Evolutionary conservation across 257 asterid genomes (phyloP).

Genomic region (Solanum pinnatisectum): DNA sequence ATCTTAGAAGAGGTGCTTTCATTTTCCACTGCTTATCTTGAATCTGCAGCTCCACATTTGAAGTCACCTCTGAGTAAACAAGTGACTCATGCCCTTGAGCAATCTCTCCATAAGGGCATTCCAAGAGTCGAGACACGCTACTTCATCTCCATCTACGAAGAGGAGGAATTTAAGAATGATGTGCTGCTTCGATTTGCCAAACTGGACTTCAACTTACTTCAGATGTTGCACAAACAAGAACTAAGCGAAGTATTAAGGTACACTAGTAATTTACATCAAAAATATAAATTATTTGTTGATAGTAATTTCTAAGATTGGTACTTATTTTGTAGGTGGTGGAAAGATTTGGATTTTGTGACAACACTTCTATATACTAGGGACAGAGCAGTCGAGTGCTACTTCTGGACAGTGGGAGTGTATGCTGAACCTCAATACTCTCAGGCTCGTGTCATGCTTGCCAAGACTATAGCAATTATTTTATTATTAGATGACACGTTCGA

Average conservation of each 20-base stretch:
- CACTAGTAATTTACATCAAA: neutral
- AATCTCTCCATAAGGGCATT: constrained; percentile 12
- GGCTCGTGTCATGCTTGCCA: neutral
- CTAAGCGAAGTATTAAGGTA: constrained; percentile 25
- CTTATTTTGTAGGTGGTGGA: neutral
- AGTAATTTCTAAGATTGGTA: neutral
- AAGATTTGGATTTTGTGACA: neutral
- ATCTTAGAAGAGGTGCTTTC: constrained; percentile 19
- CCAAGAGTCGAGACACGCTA: constrained; percentile 21
- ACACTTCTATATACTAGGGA: neutral
- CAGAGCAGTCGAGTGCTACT: neutral
- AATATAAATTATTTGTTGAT: neutral
- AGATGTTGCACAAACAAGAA: constrained; percentile 21
- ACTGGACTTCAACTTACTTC: constrained; percentile 21
- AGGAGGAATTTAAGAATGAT: constrained; percentile 4
- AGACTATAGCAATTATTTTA: neutral
- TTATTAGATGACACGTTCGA: neutral
- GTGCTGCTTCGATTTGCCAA: constrained; percentile 17
- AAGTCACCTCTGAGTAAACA: constrained; percentile 9
- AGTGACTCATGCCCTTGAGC: constrained; percentile 19
- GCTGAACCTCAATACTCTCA: neutral
- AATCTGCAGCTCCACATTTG: neutral
- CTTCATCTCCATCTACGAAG: constrained; percentile 14
- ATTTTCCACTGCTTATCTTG: constrained; percentile 5
- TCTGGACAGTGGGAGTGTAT: neutral